These are phyloP conservation scores for Lasiosphaeria hispida DNA, from an alignment of 495 filamentous ascomycete species.

Conservation along the genomic window DNA sequence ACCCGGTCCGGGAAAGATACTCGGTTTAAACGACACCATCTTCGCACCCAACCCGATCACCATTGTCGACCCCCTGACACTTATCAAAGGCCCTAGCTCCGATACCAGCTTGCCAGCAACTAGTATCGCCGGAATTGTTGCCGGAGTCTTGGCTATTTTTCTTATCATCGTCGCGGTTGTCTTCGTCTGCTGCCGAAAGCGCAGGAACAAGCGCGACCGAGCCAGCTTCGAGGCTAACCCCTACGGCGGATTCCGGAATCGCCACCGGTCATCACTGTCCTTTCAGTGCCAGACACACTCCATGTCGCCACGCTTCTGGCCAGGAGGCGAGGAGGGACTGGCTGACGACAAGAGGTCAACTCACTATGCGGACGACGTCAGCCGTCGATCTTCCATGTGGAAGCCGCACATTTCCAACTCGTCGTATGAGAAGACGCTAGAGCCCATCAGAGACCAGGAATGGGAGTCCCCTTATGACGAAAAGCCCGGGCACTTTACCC, in stretches of 20 bases:
- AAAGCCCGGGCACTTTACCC: neutral
- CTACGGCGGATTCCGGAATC: slow-evolving; percentile 21
- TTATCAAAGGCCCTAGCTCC: slow-evolving; percentile 8
- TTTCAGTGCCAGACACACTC: slow-evolving; percentile 51
- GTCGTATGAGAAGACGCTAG: slow-evolving; percentile 6
- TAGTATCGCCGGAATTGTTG: slow-evolving; percentile 40
- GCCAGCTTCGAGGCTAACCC: slow-evolving; percentile 27
- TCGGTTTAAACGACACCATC: slow-evolving; percentile 48
- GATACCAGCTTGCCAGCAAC: slow-evolving; percentile 25
- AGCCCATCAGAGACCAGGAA: slow-evolving; percentile 7
- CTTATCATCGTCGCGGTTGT: slow-evolving; percentile 29
- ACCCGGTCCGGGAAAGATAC: slow-evolving; percentile 36
- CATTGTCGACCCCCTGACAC: slow-evolving; percentile 38
- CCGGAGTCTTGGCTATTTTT: slow-evolving; percentile 34
- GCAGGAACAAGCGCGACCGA: slow-evolving; percentile 34
- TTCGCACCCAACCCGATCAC: slow-evolving; percentile 42
- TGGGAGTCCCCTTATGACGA: slow-evolving; percentile 16
- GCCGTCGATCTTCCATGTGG: slow-evolving; percentile 22
- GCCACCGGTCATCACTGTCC: slow-evolving; percentile 41
- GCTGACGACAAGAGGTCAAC: neutral
- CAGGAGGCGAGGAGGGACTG: slow-evolving; percentile 19
- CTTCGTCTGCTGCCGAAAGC: slow-evolving; percentile 41
- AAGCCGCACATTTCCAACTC: slow-evolving; percentile 17
- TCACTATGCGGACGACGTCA: slow-evolving; percentile 6
- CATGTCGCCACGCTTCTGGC: slow-evolving; percentile 40